A percentile compares a stretch with the other conserved stretches of the same genome.
Conservation (phyloP, 352 stramenopile genomes). For the Phytophthora fragariaefolia region DNA sequence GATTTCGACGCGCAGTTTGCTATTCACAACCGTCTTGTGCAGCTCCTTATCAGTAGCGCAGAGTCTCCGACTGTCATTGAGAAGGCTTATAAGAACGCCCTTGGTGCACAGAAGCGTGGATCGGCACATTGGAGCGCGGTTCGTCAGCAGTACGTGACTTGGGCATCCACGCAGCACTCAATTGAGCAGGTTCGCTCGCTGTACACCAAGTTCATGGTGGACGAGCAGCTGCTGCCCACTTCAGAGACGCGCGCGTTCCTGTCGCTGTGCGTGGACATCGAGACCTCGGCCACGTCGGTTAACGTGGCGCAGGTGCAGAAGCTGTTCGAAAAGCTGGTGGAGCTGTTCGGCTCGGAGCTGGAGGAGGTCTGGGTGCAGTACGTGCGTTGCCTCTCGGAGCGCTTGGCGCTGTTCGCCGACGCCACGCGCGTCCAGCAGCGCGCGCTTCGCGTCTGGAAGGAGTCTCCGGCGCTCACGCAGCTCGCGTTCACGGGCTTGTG, state of each 20-base stretch:
- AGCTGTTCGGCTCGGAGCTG: constrained; percentile 64
- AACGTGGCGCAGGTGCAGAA: constrained; percentile 53
- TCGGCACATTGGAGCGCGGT: constrained; percentile 64
- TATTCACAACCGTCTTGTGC: constrained; percentile 57
- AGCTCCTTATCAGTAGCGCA: constrained; percentile 54
- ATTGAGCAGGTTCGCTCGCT: constrained; percentile 49
- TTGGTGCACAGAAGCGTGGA: constrained; percentile 50
- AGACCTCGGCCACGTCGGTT: constrained; percentile 54
- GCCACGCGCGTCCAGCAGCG: constrained; percentile 76
- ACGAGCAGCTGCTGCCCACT: constrained; percentile 69
- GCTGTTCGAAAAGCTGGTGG: constrained; percentile 86
- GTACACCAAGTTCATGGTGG: constrained; percentile 76
- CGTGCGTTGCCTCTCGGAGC: constrained; percentile 48
- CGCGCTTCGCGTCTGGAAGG: constrained; percentile 68
- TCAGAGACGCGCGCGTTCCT: constrained; percentile 72
- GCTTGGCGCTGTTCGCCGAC: constrained; percentile 59
- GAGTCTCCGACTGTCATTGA: constrained; percentile 42
- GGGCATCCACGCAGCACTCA: constrained; percentile 44
- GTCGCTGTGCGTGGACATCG: constrained; percentile 70
- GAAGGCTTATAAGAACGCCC: constrained; percentile 57
- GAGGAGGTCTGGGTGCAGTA: constrained; percentile 83
- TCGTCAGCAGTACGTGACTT: constrained; percentile 73
- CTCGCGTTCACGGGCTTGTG: constrained; percentile 47
- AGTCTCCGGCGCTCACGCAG: constrained; percentile 62
- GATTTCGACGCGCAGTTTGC: constrained; percentile 57